Conservation (phyloP, 2,329 filamentous ascomycete genomes). For the Pseudogymnoascus sp. region DNA sequence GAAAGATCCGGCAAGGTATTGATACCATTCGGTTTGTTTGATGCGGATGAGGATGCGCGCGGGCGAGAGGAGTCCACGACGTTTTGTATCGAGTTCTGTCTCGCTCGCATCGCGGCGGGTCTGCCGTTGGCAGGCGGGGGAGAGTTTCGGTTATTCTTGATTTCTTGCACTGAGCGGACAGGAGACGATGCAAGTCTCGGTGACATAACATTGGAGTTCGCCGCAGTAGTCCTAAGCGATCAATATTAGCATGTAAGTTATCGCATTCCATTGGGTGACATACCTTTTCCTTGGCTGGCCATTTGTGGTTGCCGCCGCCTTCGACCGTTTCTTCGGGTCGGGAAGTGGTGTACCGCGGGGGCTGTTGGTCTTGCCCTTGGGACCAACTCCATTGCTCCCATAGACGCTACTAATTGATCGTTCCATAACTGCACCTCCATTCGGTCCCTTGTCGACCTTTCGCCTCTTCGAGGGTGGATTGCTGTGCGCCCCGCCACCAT, state of each 20-base stretch:
- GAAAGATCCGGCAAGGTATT: conserved; percentile 26
- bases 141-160: conserved; percentile 38
- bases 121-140: conserved; percentile 55
- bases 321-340: conserved; percentile 63
- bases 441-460: conserved; percentile 63
- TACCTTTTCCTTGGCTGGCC: conserved; percentile 70
- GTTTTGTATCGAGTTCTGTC: conserved; percentile 66
- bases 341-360: conserved; percentile 60
- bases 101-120: conserved; percentile 60
- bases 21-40: conserved; percentile 52
- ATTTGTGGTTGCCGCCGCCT: conserved; percentile 57
- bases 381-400: conserved; percentile 35
- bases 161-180: conserved; percentile 60
- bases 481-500: conserved; percentile 41
- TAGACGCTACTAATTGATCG: conserved; percentile 56
- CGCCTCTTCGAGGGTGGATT: conserved; percentile 61
- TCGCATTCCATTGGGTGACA: conserved; percentile 22
- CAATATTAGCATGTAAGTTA: conserved; percentile 14
- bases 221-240: conserved; percentile 35
- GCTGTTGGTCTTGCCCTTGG: conserved; percentile 53
- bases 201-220: conserved; percentile 47
- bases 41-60: conserved; percentile 50
- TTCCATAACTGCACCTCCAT: conserved; percentile 49
- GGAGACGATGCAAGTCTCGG: conserved; percentile 70
- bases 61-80: conserved; percentile 44